Percentiles rank a stretch among this genome's conserved stretches.
Evolutionary conservation across 2,329 filamentous ascomycete species (phyloP).

Genomic region (Fusarium falciforme): DNA sequence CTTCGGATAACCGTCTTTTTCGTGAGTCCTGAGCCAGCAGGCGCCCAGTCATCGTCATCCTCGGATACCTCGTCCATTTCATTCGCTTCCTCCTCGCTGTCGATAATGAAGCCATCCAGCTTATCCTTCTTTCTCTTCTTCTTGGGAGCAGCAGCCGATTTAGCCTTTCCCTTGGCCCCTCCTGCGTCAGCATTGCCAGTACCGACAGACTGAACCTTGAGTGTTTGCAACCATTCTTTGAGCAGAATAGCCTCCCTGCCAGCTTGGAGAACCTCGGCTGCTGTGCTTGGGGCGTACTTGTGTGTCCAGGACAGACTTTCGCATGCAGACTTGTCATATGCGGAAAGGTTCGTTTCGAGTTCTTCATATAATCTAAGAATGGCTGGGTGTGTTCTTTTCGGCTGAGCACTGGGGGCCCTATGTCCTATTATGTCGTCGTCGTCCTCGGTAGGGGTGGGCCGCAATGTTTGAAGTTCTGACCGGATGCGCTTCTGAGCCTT

Average conservation of each 20-base stretch:
- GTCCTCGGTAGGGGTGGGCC: not conserved
- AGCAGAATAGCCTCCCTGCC: slow-evolving; percentile 77
- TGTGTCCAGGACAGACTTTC: slow-evolving; percentile 81
- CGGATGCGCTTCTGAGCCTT: slow-evolving; percentile 63
- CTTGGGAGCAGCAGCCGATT: slow-evolving; percentile 50
- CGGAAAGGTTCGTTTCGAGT: slow-evolving; percentile 73
- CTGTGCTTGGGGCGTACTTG: slow-evolving; percentile 82
- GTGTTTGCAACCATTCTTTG: slow-evolving; percentile 81
- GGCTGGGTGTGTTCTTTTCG: slow-evolving; percentile 63
- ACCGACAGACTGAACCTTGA: slow-evolving; percentile 82
- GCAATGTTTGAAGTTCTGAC: slow-evolving; percentile 55
- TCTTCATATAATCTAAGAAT: slow-evolving; percentile 68
- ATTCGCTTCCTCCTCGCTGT: slow-evolving; percentile 79
- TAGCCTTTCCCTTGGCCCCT: slow-evolving; percentile 43
- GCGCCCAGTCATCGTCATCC: slow-evolving; percentile 62
- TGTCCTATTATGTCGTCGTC: slow-evolving; percentile 48
- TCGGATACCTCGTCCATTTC: slow-evolving; percentile 77
- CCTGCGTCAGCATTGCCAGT: slow-evolving; percentile 60
- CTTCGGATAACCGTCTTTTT: slow-evolving; percentile 68
- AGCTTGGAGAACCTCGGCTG: slow-evolving; percentile 79
- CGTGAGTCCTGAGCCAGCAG: slow-evolving; percentile 50
- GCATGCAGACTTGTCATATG: slow-evolving; percentile 83
- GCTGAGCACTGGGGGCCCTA: slow-evolving; percentile 44
- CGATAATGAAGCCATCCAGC: slow-evolving; percentile 83
- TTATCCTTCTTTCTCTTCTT: slow-evolving; percentile 80